Percentiles rank a stretch among this genome's conserved stretches.
phyloP scores from a whole-genome alignment of 768 basidiomycete species.

The Tulasnella sp. region DNA sequence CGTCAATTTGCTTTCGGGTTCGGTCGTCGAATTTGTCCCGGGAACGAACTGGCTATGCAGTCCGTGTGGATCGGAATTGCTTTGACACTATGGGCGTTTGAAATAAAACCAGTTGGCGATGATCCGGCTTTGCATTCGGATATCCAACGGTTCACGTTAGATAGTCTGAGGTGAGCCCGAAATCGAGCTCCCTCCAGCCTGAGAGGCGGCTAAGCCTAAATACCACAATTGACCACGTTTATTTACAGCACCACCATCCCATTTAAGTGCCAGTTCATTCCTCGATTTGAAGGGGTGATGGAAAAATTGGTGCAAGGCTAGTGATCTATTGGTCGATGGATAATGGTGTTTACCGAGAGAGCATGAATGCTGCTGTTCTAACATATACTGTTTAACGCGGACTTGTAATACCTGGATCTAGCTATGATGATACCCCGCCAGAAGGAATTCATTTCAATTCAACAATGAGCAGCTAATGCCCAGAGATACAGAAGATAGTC shows the following conservation, averaged over 20 bases:
- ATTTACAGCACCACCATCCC: not conserved
- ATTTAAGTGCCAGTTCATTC: not conserved
- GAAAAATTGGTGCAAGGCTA: not conserved
- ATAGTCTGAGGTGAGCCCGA: not conserved
- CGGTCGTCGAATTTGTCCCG: slow-evolving; percentile 18
- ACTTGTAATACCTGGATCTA: no score
- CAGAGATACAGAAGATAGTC: no score
- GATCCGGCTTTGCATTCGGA: not conserved
- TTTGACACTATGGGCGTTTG: not conserved
- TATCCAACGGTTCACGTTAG: not conserved
- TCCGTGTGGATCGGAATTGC: slow-evolving; percentile 9
- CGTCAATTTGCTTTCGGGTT: slow-evolving; percentile 12
- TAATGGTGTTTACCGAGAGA: not conserved
- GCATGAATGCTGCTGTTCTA: not conserved
- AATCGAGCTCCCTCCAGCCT: not conserved
- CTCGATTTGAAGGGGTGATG: not conserved
- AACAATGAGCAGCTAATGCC: no score
- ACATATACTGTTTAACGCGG: no score
- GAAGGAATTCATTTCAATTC: no score
- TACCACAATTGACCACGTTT: not conserved
- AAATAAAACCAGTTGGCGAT: not conserved
- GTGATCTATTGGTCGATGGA: not conserved
- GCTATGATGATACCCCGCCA: no score
- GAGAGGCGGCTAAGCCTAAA: no score
- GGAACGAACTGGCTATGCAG: slow-evolving; percentile 1